phyloP scores from a whole-genome alignment of 345 rosid species.

The Populus alba region DNA sequence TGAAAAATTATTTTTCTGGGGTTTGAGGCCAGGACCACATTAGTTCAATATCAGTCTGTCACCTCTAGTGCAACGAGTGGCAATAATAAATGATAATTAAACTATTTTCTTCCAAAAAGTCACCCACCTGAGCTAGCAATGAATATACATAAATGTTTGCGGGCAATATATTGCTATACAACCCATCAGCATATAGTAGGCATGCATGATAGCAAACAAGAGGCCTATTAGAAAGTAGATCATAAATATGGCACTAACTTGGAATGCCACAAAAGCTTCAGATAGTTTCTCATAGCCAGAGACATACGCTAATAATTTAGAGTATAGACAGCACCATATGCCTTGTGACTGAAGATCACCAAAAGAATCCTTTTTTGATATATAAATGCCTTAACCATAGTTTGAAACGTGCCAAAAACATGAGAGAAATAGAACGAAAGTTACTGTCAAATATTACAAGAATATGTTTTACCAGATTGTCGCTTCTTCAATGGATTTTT shows the following conservation, averaged over 20 bases:
- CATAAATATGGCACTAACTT: not conserved
- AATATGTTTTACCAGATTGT: constrained; percentile 51
- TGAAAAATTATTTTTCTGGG: constrained; percentile 59
- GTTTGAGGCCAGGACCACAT: no score
- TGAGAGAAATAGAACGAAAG: not conserved
- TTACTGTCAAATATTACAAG: not conserved
- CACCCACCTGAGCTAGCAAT: not conserved
- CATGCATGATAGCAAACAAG: not conserved
- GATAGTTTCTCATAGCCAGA: not conserved
- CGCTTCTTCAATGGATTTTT: constrained; percentile 83
- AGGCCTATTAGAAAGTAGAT: not conserved
- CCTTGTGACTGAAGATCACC: not conserved
- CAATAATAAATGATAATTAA: no score
- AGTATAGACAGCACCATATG: not conserved
- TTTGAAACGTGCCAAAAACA: not conserved
- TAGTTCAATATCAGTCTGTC: no score
- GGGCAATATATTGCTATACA: not conserved
- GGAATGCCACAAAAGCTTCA: not conserved
- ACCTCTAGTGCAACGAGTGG: no score
- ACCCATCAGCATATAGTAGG: not conserved
- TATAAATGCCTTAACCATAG: not conserved
- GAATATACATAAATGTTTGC: not conserved
- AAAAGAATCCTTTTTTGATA: not conserved
- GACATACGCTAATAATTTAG: not conserved
- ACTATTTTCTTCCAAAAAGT: not conserved